Evolutionary conservation across 176 grass and related monocot species (phyloP), one percentile per base, ranked within the genome.

Genomic region (Otatea glauca): DNA sequence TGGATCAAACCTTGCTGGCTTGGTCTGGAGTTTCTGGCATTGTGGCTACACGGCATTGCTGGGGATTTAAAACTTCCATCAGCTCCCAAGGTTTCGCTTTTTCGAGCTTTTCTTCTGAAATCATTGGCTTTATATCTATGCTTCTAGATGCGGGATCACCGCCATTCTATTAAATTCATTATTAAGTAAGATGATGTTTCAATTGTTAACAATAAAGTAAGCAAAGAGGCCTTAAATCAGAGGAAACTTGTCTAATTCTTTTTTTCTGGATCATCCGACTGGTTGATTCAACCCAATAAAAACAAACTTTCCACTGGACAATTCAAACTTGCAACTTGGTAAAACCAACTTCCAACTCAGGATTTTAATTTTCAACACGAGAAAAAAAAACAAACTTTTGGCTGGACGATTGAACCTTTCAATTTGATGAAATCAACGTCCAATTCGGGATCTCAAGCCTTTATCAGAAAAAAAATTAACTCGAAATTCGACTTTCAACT

Each of bases 1-100:
- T 71, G 56, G 60, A 65, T 65, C 48, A 0, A 79, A 95, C 96
- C 96, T 95, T 95, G 87, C 76, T 84, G 43, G 87, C 64, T 65
- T 94, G 84, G 59, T 92, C 96, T 44, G 92, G 91, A 69, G 82
- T 94, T 84, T 95, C 96, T 88, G 93, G 96, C 89, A 95, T 91
- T 50, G 91, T 95, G 70, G 86, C 92, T 88, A 93, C 87, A 64
- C 86, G 91, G 50, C 91, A 95, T 58, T 98, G 96, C 55, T 93
- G 91, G 37, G 89, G 81, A 88, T 90, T 95, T 50, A 93, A 27
- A 62, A 98, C 89, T 81, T 98, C 92, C 70, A 78, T 78, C 83
- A 90, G 68, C 78, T 95, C 89, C 93, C 85, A 93, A 62, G 87
- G 76, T 81, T 95, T 93, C 8, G 74, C 61, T 81, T 90, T 98